A percentile compares a stretch with the other conserved stretches of the same genome.
Conservation (phyloP, 2,329 filamentous ascomycete species). For the Diplodia sapinea region DNA sequence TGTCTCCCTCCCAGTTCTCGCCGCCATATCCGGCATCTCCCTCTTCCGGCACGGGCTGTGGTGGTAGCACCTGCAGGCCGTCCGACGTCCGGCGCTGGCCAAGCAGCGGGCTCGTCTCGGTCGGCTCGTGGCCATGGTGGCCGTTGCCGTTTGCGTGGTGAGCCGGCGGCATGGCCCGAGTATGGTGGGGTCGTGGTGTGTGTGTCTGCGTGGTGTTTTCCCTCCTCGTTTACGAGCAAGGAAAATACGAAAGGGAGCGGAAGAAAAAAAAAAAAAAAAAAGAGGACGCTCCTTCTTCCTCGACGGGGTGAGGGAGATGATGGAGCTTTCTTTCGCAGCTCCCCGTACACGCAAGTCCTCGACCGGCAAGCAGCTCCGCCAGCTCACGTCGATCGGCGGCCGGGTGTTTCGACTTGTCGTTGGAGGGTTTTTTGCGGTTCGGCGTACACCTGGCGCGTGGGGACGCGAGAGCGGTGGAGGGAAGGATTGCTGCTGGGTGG, state of each 20-base stretch:
- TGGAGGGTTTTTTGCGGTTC: not conserved
- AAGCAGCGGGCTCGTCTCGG: slow-evolving; percentile 57
- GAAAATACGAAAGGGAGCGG: not conserved
- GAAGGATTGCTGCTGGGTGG: not conserved
- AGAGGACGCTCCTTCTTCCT: too few relatives aligned
- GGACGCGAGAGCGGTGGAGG: not conserved
- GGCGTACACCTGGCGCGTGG: not conserved
- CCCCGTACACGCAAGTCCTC: not conserved
- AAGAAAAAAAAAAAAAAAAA: not conserved
- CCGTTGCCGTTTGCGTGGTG: slow-evolving; percentile 42
- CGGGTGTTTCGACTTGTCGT: not conserved
- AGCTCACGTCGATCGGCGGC: not conserved
- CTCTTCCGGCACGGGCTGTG: slow-evolving; percentile 36
- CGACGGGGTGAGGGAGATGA: too few relatives aligned
- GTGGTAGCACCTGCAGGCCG: slow-evolving; percentile 23
- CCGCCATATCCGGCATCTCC: too few relatives aligned
- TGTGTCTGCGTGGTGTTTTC: not conserved
- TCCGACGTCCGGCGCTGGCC: slow-evolving; percentile 37
- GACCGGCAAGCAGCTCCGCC: not conserved
- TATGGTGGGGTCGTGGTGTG: not conserved
- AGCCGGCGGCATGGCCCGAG: slow-evolving; percentile 20
- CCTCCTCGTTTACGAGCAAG: not conserved
- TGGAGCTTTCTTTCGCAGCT: not conserved
- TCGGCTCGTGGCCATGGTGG: slow-evolving; percentile 47
- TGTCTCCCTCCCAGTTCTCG: slow-evolving; percentile 25